Base-by-base conservation (phyloP, 1,139 yeast species). In the Casaregolazyma suthepensis region DNA sequence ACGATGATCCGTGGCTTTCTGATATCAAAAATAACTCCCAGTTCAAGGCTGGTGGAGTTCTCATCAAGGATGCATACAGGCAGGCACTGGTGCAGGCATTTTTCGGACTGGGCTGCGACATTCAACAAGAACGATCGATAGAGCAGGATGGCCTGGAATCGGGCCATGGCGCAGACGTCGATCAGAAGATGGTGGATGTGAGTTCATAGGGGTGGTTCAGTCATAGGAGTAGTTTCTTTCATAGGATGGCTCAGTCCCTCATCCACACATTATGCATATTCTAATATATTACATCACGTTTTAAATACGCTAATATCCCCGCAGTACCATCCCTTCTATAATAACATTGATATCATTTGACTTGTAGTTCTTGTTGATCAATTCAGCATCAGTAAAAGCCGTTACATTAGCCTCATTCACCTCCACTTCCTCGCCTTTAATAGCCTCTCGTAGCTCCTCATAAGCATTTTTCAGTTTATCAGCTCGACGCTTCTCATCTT, bases 1-100 rank as follows among this genome's bases (percentile, higher is more conserved):
- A 82, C 62, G 77, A 75, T 54, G 90, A 86, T 63, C 87, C 88
- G 40, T 78, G 83, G 57, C 71, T 75, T 51, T 80, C 79, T 59
- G 77, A 80, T 54, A 73, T 88, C 56, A 79, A 81, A 40, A 77
- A 75, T 49, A 85, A 85, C 65, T 79, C 81, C 54, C 89, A 85
- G 59, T 89, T 78, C 64, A 76, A 80, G 61, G 98, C 96, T 1
- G 84, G 95, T 18, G 99, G 99, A 1, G 90, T 91, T 79, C 78
- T 84, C 58, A 72, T 87, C 40, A 80, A 81, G 51, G 75, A 73
- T 37, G 91, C 87, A 15, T 87, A 84, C 64, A 82, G 82, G 61
- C 80, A 94, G 61, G 85, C 94, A 5, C 73, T 93, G 52, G 87
- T 87, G 56, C 94, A 87, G 61, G 97, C 98, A 10, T 91, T 91